These are phyloP conservation scores for Mortierella sp. DNA, from an alignment of 371 early-diverging fungal species.

Conservation along the genomic window DNA sequence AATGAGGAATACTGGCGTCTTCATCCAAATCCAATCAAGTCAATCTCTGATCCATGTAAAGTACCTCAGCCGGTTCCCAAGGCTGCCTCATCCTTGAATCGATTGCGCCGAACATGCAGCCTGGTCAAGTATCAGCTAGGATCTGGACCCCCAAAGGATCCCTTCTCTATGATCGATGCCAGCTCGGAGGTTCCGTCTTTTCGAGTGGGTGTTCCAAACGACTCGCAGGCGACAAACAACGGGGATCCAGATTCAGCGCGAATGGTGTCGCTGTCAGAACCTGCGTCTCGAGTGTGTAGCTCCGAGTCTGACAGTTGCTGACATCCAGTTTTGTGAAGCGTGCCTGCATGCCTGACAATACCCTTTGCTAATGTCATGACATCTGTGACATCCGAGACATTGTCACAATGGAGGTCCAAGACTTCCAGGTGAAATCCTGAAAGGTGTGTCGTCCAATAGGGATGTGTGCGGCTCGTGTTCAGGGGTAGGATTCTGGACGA, in stretches of 20 bases:
- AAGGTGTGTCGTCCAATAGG: too few species aligned
- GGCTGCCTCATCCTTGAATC: constrained; percentile 48
- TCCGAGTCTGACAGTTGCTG: constrained; percentile 43
- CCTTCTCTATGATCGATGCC: constrained; percentile 36
- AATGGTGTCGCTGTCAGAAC: constrained; percentile 34
- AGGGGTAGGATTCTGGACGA: too few species aligned
- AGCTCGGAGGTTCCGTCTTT: constrained; percentile 45
- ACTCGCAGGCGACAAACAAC: constrained; percentile 31
- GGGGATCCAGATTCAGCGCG: constrained; percentile 42
- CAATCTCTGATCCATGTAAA: constrained; percentile 43
- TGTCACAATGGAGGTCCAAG: constrained; percentile 33
- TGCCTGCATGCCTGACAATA: constrained; percentile 52
- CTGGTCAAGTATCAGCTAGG: constrained; percentile 42
- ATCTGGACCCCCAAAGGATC: constrained; percentile 45
- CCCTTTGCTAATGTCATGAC: constrained; percentile 52
- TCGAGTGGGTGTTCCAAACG: constrained; percentile 36
- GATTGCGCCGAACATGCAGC: constrained; percentile 46
- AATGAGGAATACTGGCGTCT: constrained; percentile 23
- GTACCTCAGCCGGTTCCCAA: constrained; percentile 39
- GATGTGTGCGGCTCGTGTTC: too few species aligned
- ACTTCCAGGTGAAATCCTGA: constrained; percentile 32
- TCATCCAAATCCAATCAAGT: constrained; percentile 51
- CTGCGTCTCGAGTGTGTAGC: constrained; percentile 41
- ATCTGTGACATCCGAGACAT: constrained; percentile 45
- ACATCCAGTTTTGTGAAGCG: constrained; percentile 33